These are phyloP conservation scores for Fusarium virguliforme DNA, from an alignment of 2,329 filamentous ascomycete species.

Conservation along the genomic window DNA sequence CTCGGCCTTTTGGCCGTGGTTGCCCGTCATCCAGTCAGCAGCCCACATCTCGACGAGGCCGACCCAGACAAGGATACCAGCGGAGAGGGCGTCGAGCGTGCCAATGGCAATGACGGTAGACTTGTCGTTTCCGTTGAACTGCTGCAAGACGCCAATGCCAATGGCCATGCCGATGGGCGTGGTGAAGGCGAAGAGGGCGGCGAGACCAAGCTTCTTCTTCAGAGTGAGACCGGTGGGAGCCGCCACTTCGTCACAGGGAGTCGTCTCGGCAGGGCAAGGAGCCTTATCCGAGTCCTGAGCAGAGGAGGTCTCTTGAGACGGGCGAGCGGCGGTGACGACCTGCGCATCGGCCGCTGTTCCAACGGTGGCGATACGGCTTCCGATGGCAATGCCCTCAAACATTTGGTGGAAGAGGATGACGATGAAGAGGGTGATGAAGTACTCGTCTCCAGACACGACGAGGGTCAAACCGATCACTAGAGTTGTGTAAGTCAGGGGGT, in stretches of 20 bases:
- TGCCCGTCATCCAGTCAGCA: constrained; percentile 77
- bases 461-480: constrained; percentile 76
- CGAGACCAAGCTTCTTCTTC: constrained; percentile 74
- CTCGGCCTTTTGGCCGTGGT: constrained; percentile 61
- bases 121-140: constrained; percentile 82
- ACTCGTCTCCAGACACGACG: constrained; percentile 71
- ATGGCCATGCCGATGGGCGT: constrained; percentile 87
- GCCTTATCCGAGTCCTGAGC: constrained; percentile 51
- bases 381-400: constrained; percentile 83
- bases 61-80: constrained; percentile 85
- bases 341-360: constrained; percentile 52
- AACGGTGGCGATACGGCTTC: constrained; percentile 77
- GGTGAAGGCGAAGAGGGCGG: constrained; percentile 75
- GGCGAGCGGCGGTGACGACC: constrained; percentile 44
- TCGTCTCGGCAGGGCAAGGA: constrained; percentile 44
- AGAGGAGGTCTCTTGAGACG: constrained; percentile 34
- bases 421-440: constrained; percentile 71
- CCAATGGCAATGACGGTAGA: constrained; percentile 80
- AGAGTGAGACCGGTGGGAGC: constrained; percentile 54
- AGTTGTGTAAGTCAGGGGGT: constrained; percentile 13
- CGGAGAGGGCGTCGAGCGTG: constrained; percentile 80
- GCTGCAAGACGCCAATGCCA: constrained; percentile 78
- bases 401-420: constrained; percentile 86
- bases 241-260: constrained; percentile 32
- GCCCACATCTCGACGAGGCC: constrained; percentile 87